phyloP scores from a whole-genome alignment of 108 stramenopile genomes.

The Nannochloropsis salina region DNA sequence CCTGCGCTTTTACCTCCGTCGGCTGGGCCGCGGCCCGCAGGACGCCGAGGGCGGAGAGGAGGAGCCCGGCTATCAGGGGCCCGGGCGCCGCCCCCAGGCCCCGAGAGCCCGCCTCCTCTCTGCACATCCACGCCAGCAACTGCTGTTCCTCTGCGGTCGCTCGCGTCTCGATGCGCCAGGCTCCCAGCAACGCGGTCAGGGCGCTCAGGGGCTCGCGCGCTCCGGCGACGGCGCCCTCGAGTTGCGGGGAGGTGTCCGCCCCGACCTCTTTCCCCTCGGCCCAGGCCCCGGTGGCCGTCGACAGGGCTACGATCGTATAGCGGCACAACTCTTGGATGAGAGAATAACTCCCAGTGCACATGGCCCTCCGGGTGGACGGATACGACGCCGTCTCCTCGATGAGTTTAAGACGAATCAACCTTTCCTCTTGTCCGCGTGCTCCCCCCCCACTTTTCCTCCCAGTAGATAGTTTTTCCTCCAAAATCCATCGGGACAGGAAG shows the following conservation, averaged over 20 bases:
- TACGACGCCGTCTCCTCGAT: slow-evolving; percentile 1
- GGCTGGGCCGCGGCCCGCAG: neutral
- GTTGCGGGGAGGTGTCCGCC: neutral
- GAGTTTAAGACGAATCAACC: neutral
- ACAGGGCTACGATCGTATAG: slow-evolving; percentile 4
- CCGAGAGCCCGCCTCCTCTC: neutral
- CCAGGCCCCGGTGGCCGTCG: neutral
- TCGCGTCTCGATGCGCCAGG: neutral
- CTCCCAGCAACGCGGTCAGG: neutral
- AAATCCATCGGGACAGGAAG: neutral
- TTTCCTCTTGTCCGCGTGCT: neutral
- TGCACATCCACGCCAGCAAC: neutral
- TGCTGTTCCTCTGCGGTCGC: neutral
- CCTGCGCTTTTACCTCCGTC: neutral
- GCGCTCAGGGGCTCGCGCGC: neutral
- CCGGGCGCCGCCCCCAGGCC: neutral
- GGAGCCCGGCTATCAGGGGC: neutral
- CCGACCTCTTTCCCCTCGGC: neutral
- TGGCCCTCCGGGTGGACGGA: neutral
- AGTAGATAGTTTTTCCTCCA: neutral
- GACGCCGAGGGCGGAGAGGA: neutral
- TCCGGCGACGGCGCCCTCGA: neutral
- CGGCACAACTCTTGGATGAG: neutral
- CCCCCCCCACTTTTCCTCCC: neutral
- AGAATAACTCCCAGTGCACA: neutral